Evolutionary conservation across 495 filamentous ascomycete species (phyloP).

Genomic region (Trichocladium uniseriatum): DNA sequence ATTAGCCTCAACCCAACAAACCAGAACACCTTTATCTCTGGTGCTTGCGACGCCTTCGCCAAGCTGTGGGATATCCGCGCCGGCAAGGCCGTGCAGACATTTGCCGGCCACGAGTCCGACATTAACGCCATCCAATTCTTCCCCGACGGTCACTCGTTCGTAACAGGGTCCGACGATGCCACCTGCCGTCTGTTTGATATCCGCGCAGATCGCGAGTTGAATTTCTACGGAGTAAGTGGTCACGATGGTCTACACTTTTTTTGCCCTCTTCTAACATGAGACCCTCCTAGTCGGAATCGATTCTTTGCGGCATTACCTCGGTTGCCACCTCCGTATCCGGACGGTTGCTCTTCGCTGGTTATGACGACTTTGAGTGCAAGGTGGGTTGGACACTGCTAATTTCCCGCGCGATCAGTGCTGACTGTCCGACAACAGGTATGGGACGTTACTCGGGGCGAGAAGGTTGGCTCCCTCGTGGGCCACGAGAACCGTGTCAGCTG

Average conservation of each 20-base stretch:
- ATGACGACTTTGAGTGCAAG: conserved; percentile 99
- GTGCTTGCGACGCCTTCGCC: conserved; percentile 95
- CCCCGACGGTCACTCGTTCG: conserved; percentile 97
- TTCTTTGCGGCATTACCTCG: conserved; percentile 95
- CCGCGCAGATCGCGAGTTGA: conserved; percentile 89
- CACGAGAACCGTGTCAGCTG: conserved; percentile 99
- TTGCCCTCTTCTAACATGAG: neutral
- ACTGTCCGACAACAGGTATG: conserved; percentile 57
- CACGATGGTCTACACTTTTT: no score
- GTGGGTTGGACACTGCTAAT: conserved; percentile 42
- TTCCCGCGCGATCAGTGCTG: neutral
- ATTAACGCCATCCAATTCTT: conserved; percentile 99
- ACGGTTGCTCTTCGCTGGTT: conserved; percentile 89
- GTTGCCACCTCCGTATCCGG: conserved; percentile 97
- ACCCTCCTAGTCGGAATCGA: conserved; percentile 74
- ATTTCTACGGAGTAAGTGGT: conserved; percentile 79
- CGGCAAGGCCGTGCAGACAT: conserved; percentile 96
- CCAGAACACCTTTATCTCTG: conserved; percentile 96
- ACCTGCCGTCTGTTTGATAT: conserved; percentile 97
- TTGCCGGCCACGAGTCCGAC: conserved; percentile 95
- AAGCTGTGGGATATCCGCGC: conserved; percentile 99
- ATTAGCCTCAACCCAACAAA: conserved; percentile 99
- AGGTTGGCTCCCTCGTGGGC: conserved; percentile 89
- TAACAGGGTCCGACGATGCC: conserved; percentile 95
- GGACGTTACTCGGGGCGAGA: conserved; percentile 94